phyloP scores from a whole-genome alignment of 257 asterid genomes.

The Plectranthus barbatus region DNA sequence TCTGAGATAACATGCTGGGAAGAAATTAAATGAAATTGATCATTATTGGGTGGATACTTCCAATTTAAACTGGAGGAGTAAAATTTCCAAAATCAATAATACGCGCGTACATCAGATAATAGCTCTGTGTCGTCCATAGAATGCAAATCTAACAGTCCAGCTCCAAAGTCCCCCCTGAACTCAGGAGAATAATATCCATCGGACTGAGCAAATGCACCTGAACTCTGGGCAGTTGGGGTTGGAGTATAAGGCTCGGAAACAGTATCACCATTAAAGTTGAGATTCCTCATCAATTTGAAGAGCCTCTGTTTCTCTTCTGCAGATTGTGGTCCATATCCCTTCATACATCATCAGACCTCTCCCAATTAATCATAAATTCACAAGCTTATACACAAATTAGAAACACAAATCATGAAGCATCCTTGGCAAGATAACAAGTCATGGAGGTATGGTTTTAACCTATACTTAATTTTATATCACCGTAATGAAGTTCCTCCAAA shows the following conservation, averaged over 20 bases:
- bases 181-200: conserved; percentile 78
- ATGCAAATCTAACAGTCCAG: conserved; percentile 92
- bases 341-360: conserved; percentile 23
- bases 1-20: conserved; percentile 89
- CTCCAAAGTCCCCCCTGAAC: conserved; percentile 90
- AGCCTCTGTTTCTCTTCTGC: conserved; percentile 97
- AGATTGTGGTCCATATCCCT: conserved; percentile 96
- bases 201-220: conserved; percentile 50
- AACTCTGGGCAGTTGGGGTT: conserved; percentile 68
- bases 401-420: not conserved
- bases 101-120: conserved; percentile 71
- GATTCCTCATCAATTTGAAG: conserved; percentile 88
- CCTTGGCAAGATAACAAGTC: conserved; percentile 1
- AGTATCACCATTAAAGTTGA: conserved; percentile 80
- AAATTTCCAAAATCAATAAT: not conserved
- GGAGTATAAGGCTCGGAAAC: conserved; percentile 78
- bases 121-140: conserved; percentile 99
- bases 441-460: not conserved
- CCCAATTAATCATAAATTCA: conserved; percentile 17
- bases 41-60: conserved; percentile 7
- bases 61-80: conserved; percentile 14
- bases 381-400: not conserved
- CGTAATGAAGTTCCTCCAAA: conserved; percentile 1
- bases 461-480: not conserved
- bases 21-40: conserved; percentile 21